Conservation (phyloP, 2,329 filamentous ascomycete genomes). For the Ustulina deusta region DNA sequence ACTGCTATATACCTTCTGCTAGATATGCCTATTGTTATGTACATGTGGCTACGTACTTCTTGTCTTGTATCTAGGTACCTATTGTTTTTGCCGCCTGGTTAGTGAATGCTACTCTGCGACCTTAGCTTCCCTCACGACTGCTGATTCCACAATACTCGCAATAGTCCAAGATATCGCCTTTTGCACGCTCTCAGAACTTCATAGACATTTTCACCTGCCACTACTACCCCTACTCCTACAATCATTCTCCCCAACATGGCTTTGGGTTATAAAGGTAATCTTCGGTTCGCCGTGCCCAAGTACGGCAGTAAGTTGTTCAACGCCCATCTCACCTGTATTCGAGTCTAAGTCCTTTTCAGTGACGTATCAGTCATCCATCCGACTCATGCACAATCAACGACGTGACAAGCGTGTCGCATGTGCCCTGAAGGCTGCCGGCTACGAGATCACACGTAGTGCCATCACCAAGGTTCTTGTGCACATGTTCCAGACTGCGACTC, state of each 20-base stretch:
- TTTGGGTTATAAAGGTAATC: neutral
- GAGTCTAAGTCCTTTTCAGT: neutral
- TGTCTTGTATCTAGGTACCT: neutral
- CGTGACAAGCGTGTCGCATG: slow-evolving; percentile 5
- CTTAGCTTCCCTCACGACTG: too few species aligned
- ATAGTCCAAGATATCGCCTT: too few species aligned
- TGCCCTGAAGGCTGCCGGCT: slow-evolving; percentile 5
- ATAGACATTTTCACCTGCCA: neutral
- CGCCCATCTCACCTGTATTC: neutral
- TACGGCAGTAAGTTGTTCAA: neutral
- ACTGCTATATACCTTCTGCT: neutral
- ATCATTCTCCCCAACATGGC: neutral
- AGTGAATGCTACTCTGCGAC: too few species aligned
- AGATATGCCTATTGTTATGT: neutral
- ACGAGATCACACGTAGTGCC: neutral
- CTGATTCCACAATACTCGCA: too few species aligned
- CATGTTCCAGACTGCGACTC: slow-evolving; percentile 17
- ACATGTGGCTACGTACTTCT: neutral
- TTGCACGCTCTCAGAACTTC: neutral
- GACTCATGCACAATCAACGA: slow-evolving; percentile 7
- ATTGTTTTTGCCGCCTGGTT: too few species aligned
- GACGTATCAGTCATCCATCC: neutral
- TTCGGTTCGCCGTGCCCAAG: neutral
- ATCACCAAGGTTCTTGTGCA: slow-evolving; percentile 3
- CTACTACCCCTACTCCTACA: neutral